These are phyloP conservation scores for Seminavis robusta DNA, from an alignment of 108 stramenopile species.

Conservation along the genomic window DNA sequence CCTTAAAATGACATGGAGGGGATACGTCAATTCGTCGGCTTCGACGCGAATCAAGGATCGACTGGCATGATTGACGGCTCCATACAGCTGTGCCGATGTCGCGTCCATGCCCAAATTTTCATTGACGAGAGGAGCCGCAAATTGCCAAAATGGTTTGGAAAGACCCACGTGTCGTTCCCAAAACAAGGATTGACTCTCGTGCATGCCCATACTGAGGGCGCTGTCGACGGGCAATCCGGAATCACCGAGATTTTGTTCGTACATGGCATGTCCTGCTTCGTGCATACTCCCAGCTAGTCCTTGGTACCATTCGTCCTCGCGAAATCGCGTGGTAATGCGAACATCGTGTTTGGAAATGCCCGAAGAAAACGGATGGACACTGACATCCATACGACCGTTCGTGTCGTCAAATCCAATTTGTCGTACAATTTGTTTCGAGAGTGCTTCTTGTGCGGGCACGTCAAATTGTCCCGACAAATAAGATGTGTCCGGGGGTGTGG, in stretches of 20 bases:
- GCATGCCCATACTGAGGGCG: conserved; percentile 82
- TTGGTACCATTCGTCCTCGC: conserved; percentile 75
- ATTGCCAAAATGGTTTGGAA: conserved; percentile 65
- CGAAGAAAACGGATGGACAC: conserved; percentile 91
- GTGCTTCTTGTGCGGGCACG: conserved; percentile 53
- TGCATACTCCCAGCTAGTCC: conserved; percentile 86
- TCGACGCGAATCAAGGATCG: conserved; percentile 82
- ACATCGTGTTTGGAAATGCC: conserved; percentile 69
- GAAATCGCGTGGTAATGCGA: conserved; percentile 88
- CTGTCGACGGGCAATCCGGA: conserved; percentile 40
- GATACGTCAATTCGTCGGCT: conserved; percentile 92
- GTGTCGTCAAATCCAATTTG: conserved; percentile 67
- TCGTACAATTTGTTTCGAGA: conserved; percentile 55
- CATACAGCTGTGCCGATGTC: conserved; percentile 66
- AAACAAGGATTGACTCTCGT: conserved; percentile 87
- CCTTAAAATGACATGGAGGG: conserved; percentile 88
- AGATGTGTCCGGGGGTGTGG: conserved; percentile 23
- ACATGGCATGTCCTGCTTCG: conserved; percentile 92
- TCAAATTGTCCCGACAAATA: conserved; percentile 40
- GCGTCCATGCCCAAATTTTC: conserved; percentile 25
- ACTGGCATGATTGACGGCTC: conserved; percentile 65
- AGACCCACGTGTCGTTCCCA: conserved; percentile 90
- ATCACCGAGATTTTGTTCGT: conserved; percentile 73
- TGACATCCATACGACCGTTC: conserved; percentile 80
- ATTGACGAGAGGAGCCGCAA: conserved; percentile 52